phyloP scores from a whole-genome alignment of 106 monocot species.

The Allium sativum region DNA sequence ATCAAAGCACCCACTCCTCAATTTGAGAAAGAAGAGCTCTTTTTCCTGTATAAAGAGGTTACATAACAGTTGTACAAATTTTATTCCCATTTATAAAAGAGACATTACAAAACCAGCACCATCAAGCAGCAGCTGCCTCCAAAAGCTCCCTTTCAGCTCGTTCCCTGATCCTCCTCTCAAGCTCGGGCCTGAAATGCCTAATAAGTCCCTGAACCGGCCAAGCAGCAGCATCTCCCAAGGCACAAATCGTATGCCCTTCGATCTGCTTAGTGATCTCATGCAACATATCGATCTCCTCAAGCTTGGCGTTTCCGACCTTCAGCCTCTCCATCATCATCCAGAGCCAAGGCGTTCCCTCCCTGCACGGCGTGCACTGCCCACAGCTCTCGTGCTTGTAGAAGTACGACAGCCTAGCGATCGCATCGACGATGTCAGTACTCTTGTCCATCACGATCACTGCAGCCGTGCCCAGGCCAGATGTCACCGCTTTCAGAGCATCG shows the following conservation, averaged over 20 bases:
- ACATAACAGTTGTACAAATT: too few species aligned
- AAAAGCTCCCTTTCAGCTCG: slow-evolving; percentile 18
- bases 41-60: too few species aligned
- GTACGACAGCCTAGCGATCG: slow-evolving; percentile 62
- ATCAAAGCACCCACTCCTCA: too few species aligned
- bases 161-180: slow-evolving; percentile 23
- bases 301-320: slow-evolving; percentile 61
- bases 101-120: too few species aligned
- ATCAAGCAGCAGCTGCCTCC: slow-evolving; percentile 23
- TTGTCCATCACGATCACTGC: slow-evolving; percentile 81
- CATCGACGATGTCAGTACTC: slow-evolving; percentile 68
- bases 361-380: slow-evolving; percentile 77
- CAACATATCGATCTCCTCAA: slow-evolving; percentile 47
- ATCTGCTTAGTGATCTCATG: slow-evolving; percentile 48
- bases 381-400: slow-evolving; percentile 85
- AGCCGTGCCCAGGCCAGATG: slow-evolving; percentile 64
- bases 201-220: slow-evolving; percentile 76
- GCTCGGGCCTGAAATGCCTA: slow-evolving; percentile 49
- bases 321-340: slow-evolving; percentile 83
- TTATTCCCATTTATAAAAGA: too few species aligned
- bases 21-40: too few species aligned
- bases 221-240: slow-evolving; percentile 66
- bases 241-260: slow-evolving; percentile 63
- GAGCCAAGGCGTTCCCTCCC: slow-evolving; percentile 69
- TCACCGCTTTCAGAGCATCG: slow-evolving; percentile 56